Evolutionary conservation across 768 basidiomycete genomes (phyloP).

Genomic region (Botryobasidium botryosum): DNA sequence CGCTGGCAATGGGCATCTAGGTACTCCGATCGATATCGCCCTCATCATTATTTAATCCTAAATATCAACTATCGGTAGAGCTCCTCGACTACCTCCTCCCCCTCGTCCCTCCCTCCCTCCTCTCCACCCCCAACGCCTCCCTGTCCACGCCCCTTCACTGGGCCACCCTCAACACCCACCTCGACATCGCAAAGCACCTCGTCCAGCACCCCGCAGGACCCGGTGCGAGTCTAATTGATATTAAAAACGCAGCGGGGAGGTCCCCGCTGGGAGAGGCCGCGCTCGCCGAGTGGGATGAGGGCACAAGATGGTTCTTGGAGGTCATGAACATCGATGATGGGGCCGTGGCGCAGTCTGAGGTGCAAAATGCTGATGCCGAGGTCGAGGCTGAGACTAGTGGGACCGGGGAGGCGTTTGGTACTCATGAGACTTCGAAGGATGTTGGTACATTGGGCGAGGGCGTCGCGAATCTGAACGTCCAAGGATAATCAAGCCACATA

Average conservation of each 20-base stretch:
- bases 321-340: slow-evolving; percentile 57
- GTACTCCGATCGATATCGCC: slow-evolving; percentile 23
- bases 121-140: slow-evolving; percentile 47
- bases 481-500: too few species aligned
- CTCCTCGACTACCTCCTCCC: slow-evolving; percentile 60
- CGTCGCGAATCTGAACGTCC: too few species aligned
- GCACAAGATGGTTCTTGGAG: slow-evolving; percentile 64
- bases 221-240: slow-evolving; percentile 52
- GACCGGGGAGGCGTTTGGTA: too few species aligned
- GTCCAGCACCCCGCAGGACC: slow-evolving; percentile 32
- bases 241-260: slow-evolving; percentile 53
- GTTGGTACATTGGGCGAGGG: too few species aligned
- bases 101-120: slow-evolving; percentile 31
- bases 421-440: too few species aligned
- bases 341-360: too few species aligned
- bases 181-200: slow-evolving; percentile 40
- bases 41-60: not conserved
- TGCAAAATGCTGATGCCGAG: too few species aligned
- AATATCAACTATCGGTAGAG: slow-evolving; percentile 31
- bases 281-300: slow-evolving; percentile 64
- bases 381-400: too few species aligned
- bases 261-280: slow-evolving; percentile 75
- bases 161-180: slow-evolving; percentile 74
- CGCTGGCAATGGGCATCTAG: slow-evolving; percentile 74
- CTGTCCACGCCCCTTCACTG: slow-evolving; percentile 82